Base-by-base conservation (phyloP, 768 basidiomycete species). In the Leucocoprinus leucothites region DNA sequence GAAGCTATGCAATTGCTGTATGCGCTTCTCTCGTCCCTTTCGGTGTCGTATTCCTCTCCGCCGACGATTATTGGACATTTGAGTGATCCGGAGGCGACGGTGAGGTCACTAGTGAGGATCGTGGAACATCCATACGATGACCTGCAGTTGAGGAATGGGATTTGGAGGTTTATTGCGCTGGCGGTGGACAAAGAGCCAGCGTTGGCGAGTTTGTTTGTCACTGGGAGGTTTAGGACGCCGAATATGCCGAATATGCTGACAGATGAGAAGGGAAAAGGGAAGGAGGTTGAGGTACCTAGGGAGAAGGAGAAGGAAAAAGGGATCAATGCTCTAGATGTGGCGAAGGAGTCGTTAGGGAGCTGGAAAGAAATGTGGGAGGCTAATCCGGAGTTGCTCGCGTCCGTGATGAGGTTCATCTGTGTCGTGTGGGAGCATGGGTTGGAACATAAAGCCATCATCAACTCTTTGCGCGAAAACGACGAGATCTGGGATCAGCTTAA, bases 151-250 rank as follows among this genome's bases (percentile, higher is more conserved):
- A 84, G 89, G 18, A 86, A 80, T 48, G 81, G 87, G 0, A 82
- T 91, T 4, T 98, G 95, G 94, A 81, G 80, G 58, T 87, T 96
- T 59, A 85, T 96, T 36, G 72, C 89, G 0, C 75, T 91, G 16
- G 86, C 90, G 1, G 83, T 95, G 13, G 86, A 91, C 61, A 87
- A 86, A 58, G 93, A 94, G 65, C 93, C 95, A 0, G 92, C 94
- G 0, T 74, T 96, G 3, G 85, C 89, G 1, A 78, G 84, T 51
- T 74, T 97, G 24, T 85, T 94, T 56, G 85, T 94, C 28, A 79
- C 84, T 0, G 93, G 92, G 2, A 79, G 82, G 40, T 87, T 91
- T 60, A 79, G 78, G 47, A 69, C 77, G 3, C 79, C 82, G 2
- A 63, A 57, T 35, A 68, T 71, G 35, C 53, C 68, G 1, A 71